phyloP scores from a whole-genome alignment of 306 rosid genomes.

The Acacia crassicarpa region DNA sequence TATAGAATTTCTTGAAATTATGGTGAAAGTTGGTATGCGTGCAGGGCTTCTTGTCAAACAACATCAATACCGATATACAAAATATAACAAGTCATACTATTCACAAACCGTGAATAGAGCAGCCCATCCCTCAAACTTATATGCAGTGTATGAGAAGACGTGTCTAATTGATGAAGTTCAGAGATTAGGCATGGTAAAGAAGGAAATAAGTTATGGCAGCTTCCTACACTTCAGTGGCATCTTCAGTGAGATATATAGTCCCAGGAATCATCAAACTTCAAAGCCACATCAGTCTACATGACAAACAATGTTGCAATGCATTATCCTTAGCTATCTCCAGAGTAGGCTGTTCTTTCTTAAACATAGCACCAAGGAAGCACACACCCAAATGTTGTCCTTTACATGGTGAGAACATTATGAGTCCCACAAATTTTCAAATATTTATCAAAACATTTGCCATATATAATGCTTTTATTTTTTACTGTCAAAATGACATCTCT shows the following conservation, averaged over 20 bases:
- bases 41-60: neutral
- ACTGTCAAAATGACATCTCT: neutral
- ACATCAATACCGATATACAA: neutral
- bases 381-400: neutral
- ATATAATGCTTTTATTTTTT: neutral
- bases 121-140: neutral
- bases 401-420: neutral
- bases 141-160: neutral
- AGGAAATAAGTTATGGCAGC: neutral
- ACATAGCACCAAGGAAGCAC: neutral
- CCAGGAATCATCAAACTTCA: slow-evolving; percentile 12
- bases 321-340: slow-evolving; percentile 14
- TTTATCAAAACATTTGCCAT: neutral
- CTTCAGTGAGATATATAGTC: neutral
- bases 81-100: neutral
- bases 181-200: neutral
- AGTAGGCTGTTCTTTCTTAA: neutral
- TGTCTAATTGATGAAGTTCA: neutral
- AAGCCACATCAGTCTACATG: slow-evolving; percentile 6
- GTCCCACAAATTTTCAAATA: neutral
- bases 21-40: neutral
- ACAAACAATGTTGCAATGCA: slow-evolving; percentile 22
- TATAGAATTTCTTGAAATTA: neutral
- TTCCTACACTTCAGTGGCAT: neutral
- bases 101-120: neutral